Base-by-base conservation (phyloP, 2,329 filamentous ascomycete genomes). In the Cryphonectria parasitica region DNA sequence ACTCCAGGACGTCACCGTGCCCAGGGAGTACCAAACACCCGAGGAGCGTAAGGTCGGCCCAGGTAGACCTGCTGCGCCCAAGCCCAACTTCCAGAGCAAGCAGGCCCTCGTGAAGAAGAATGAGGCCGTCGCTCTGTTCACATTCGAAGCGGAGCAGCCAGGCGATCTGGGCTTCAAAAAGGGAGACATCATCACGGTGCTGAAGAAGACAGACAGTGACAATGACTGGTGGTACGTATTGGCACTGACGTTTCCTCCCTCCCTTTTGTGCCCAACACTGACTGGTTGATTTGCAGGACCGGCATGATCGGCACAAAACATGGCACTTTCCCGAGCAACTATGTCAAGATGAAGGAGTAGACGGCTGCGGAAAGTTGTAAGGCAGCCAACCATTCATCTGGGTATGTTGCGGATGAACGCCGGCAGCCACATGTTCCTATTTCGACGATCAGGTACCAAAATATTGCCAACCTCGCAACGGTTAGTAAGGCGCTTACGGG, bases 101-200 rank as follows among this genome's bases (percentile, higher is more conserved):
- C 83, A 87, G 64, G 84, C 83, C 0, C 73, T 83, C 72, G 77
- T 90, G 71, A 88, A 86, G 78, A 86, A 88, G 75, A 94, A 98
- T 75, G 93, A 98, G 81, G 96, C 94, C 0, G 86, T 98, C 28
- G 96, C 96, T 2, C 85, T 98, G 73, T 98, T 92, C 81, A 97
- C 93, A 2, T 99, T 99, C 78, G 95, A 98, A 73, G 91, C 94
- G 0, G 95, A 97, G 77, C 95, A 98, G 80, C 90, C 94, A 0
- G 95, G 95, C 5, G 95, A 99, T 79, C 80, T 98, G 69, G 93
- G 91, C 0, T 99, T 99, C 83, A 97, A 97, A 84, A 99, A 99
- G 86, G 96, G 96, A 28, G 96, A 99, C 41, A 82, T 98, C 69
- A 98, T 99, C 74, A 98, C 94, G 0, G 94, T 99, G 70, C 80